phyloP scores from a whole-genome alignment of 352 stramenopile species.

The Phytophthora kernoviae region DNA sequence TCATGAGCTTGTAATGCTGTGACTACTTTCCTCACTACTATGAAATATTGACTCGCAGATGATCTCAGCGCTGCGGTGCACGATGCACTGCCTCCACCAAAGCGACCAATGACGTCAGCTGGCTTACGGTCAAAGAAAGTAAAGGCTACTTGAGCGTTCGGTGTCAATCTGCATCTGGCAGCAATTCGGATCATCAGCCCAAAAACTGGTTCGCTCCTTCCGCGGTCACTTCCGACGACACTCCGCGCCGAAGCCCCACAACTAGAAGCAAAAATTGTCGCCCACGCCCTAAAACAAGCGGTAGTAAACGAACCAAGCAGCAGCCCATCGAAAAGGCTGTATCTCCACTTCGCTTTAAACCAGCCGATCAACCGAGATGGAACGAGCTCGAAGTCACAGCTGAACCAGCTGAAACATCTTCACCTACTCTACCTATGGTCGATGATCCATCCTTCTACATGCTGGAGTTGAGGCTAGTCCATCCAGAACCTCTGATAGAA shows the following conservation, averaged over 20 bases:
- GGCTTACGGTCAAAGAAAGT: constrained; percentile 15
- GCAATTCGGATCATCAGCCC: constrained; percentile 10
- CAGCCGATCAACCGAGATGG: neutral
- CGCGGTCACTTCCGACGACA: neutral
- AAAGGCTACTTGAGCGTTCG: constrained; percentile 15
- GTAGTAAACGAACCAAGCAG: constrained; percentile 2
- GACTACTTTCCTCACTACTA: neutral
- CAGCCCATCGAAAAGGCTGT: neutral
- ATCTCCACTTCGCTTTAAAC: neutral
- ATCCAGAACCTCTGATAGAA: constrained; percentile 36
- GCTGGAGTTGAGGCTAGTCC: constrained; percentile 53
- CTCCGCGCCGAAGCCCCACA: constrained; percentile 2
- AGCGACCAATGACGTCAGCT: constrained; percentile 21
- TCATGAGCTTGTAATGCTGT: neutral
- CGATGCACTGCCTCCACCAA: constrained; percentile 26
- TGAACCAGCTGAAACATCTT: neutral
- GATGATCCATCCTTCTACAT: constrained; percentile 56
- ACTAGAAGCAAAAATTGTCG: constrained; percentile 14
- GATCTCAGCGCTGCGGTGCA: constrained; percentile 15
- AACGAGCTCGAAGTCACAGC: constrained; percentile 6
- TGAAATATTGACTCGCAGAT: constrained; percentile 1
- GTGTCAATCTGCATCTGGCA: constrained; percentile 18
- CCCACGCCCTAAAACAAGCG: constrained; percentile 2
- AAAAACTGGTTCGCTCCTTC: constrained; percentile 36
- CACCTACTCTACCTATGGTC: constrained; percentile 8